These are phyloP conservation scores for Quillaja saponaria DNA, from an alignment of 306 rosid genomes.

Conservation along the genomic window DNA sequence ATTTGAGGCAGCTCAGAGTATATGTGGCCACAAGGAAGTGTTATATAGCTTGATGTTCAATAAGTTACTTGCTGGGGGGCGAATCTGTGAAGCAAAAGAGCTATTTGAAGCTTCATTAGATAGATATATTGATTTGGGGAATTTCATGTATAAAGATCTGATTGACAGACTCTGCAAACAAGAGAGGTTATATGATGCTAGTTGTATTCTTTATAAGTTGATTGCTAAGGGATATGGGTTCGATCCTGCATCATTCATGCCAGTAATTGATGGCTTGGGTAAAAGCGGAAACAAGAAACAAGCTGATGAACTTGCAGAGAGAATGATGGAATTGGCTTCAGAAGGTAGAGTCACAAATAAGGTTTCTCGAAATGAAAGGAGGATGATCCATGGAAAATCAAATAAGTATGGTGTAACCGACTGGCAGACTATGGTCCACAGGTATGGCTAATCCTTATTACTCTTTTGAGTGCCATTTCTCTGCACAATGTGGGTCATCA, in stretches of 20 bases:
- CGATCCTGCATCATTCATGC: conserved; percentile 75
- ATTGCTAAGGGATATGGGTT: conserved; percentile 62
- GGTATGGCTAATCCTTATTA: conserved; percentile 46
- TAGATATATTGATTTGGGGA: conserved; percentile 52
- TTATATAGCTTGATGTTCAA: conserved; percentile 83
- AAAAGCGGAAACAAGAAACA: conserved; percentile 69
- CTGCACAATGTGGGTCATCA: neutral
- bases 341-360: conserved; percentile 46
- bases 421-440: conserved; percentile 78
- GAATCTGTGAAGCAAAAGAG: conserved; percentile 61
- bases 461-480: conserved; percentile 16
- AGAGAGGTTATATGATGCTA: conserved; percentile 74
- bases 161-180: conserved; percentile 70
- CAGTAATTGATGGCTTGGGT: conserved; percentile 79
- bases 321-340: conserved; percentile 75
- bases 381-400: conserved; percentile 37
- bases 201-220: conserved; percentile 56
- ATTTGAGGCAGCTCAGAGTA: conserved; percentile 59
- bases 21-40: conserved; percentile 76
- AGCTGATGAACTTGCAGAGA: conserved; percentile 72
- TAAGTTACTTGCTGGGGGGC: conserved; percentile 67
- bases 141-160: conserved; percentile 69
- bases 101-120: conserved; percentile 72
- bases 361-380: conserved; percentile 37
- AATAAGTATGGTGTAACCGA: conserved; percentile 42